phyloP scores from a whole-genome alignment of 2,329 filamentous ascomycete genomes.

The Aspergillus brasiliensis region DNA sequence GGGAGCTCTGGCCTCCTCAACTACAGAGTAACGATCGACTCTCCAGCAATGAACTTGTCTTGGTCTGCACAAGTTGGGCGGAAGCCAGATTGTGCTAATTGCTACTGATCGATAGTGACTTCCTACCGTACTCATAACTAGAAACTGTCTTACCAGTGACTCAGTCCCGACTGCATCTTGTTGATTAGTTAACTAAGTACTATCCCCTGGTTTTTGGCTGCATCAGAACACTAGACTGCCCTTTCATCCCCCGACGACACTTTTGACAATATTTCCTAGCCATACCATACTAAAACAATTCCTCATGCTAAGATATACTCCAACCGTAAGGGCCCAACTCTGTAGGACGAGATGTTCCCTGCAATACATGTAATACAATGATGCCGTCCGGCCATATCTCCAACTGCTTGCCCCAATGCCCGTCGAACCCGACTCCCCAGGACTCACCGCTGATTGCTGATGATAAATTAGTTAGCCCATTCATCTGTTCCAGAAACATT shows the following conservation, averaged over 20 bases:
- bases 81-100: background rate
- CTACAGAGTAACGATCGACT: background rate
- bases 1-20: background rate
- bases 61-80: background rate
- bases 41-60: background rate
- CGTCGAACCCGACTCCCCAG: background rate
- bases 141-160: too few relatives aligned
- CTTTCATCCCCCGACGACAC: background rate
- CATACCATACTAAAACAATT: background rate
- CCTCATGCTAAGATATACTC: background rate
- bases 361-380: slow-evolving; percentile 2
- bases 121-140: too few relatives aligned
- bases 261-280: background rate
- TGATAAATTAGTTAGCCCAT: background rate
- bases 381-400: background rate
- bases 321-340: background rate
- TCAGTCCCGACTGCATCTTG: too few relatives aligned
- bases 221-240: background rate
- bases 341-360: background rate
- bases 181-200: too few relatives aligned
- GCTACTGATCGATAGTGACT: too few relatives aligned
- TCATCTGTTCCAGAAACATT: background rate
- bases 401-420: background rate
- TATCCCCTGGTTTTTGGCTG: background rate
- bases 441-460: background rate